Evolutionary conservation across 192 early-diverging fungal genomes (phyloP).

Genomic region (Gaertneriomyces sp.): DNA sequence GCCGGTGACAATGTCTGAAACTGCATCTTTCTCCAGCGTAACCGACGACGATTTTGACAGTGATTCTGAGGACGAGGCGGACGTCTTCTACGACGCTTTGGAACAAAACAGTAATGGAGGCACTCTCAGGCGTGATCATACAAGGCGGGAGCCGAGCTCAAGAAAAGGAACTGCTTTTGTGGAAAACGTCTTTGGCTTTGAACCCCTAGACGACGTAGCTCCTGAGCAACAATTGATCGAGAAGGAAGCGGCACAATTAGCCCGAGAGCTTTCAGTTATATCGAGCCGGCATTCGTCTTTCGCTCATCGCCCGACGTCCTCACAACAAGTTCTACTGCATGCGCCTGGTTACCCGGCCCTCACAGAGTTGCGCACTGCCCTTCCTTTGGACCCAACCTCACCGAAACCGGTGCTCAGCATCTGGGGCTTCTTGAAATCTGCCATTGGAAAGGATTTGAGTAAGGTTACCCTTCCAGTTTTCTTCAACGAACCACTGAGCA

Average conservation of each 20-base stretch:
- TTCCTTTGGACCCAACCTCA: conserved; percentile 38
- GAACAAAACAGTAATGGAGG: conserved; percentile 6
- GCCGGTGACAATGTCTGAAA: conserved; percentile 2
- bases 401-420: conserved; percentile 68
- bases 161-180: conserved; percentile 9
- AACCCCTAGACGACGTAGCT: conserved; percentile 7
- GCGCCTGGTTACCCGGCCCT: conserved; percentile 1
- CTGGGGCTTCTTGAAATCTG: conserved; percentile 84
- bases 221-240: conserved; percentile 48
- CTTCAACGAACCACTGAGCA: conserved; percentile 84
- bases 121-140: no score
- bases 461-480: conserved; percentile 83
- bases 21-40: not conserved
- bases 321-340: not conserved
- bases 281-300: no score
- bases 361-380: conserved; percentile 1
- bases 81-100: conserved; percentile 43
- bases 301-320: not conserved
- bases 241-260: no score
- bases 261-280: no score
- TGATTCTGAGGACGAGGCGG: conserved; percentile 29
- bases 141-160: not conserved
- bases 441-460: conserved; percentile 80
- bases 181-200: conserved; percentile 27
- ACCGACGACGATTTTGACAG: conserved; percentile 3